phyloP scores from a whole-genome alignment of 2,329 filamentous ascomycete species.

The Coniochaeta sp. region DNA sequence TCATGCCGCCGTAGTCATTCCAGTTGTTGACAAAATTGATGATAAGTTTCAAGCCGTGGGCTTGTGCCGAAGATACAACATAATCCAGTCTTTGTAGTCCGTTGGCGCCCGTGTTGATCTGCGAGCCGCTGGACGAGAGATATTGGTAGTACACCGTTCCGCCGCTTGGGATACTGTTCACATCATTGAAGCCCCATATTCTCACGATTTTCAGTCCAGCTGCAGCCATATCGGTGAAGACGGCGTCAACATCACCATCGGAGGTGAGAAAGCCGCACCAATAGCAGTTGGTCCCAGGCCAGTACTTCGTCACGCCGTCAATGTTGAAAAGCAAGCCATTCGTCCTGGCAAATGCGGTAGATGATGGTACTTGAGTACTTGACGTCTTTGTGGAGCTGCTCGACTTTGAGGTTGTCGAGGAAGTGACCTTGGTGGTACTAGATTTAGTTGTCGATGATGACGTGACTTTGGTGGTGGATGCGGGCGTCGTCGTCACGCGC shows the following conservation, averaged over 20 bases:
- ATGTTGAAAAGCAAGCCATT: slow-evolving; percentile 22
- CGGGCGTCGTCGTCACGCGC: neutral
- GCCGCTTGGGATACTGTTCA: too few relatives aligned
- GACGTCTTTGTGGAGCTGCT: slow-evolving; percentile 4
- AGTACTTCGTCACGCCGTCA: slow-evolving; percentile 33
- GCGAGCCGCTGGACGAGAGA: slow-evolving; percentile 36
- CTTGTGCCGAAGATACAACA: slow-evolving; percentile 50
- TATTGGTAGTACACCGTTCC: slow-evolving; percentile 40
- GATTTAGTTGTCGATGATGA: slow-evolving; percentile 3
- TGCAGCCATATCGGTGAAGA: slow-evolving; percentile 17
- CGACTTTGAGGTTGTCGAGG: slow-evolving; percentile 6
- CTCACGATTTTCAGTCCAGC: too few relatives aligned
- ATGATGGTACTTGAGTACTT: slow-evolving; percentile 24
- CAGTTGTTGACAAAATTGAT: slow-evolving; percentile 62
- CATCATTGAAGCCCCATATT: too few relatives aligned
- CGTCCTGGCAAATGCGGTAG: slow-evolving; percentile 4
- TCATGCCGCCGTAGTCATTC: slow-evolving; percentile 46
- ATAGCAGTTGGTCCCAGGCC: slow-evolving; percentile 44
- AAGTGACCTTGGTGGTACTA: slow-evolving; percentile 4
- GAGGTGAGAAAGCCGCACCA: slow-evolving; percentile 43
- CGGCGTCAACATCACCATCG: slow-evolving; percentile 42
- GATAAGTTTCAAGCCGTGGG: slow-evolving; percentile 51
- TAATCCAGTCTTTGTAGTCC: slow-evolving; percentile 57
- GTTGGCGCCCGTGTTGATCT: slow-evolving; percentile 54
- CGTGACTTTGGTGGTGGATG: too few relatives aligned